These are phyloP conservation scores for Podaxis carcinomalis DNA, from an alignment of 768 basidiomycete genomes.

Conservation along the genomic window DNA sequence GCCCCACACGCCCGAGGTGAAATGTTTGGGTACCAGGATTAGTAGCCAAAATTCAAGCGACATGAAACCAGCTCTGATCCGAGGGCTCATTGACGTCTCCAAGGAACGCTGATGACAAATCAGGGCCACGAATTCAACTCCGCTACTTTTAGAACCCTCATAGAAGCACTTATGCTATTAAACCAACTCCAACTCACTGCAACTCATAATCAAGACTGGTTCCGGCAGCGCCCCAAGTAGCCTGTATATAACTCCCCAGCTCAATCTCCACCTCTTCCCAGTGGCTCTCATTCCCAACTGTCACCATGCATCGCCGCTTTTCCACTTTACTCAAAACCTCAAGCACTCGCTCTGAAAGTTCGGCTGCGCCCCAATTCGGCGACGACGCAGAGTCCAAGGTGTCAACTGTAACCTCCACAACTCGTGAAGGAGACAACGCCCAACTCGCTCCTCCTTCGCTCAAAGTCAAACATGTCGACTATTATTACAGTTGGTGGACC, in stretches of 20 bases:
- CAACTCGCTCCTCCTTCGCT: conserved; percentile 40
- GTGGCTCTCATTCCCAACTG: not conserved
- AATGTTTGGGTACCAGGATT: too few relatives aligned
- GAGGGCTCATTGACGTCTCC: not conserved
- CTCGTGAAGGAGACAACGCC: conserved; percentile 13
- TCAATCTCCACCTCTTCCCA: not conserved
- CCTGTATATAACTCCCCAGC: not conserved
- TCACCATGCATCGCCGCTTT: conserved; percentile 20
- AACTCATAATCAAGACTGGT: not conserved
- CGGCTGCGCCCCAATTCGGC: conserved; percentile 13
- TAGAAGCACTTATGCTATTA: not conserved
- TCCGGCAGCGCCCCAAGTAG: not conserved
- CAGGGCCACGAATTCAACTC: not conserved
- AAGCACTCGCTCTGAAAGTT: conserved; percentile 15
- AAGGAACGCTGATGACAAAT: not conserved
- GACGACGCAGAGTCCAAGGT: conserved; percentile 34
- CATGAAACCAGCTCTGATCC: too few relatives aligned
- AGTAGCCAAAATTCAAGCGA: too few relatives aligned
- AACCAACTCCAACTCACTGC: not conserved
- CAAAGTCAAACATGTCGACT: conserved; percentile 58
- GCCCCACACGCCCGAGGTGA: too few relatives aligned
- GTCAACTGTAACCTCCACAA: conserved; percentile 26
- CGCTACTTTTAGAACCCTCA: not conserved
- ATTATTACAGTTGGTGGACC: conserved; percentile 54
- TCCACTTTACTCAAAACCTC: conserved; percentile 21